Conservation (phyloP, 345 rosid genomes). For the Physaria fendleri region DNA sequence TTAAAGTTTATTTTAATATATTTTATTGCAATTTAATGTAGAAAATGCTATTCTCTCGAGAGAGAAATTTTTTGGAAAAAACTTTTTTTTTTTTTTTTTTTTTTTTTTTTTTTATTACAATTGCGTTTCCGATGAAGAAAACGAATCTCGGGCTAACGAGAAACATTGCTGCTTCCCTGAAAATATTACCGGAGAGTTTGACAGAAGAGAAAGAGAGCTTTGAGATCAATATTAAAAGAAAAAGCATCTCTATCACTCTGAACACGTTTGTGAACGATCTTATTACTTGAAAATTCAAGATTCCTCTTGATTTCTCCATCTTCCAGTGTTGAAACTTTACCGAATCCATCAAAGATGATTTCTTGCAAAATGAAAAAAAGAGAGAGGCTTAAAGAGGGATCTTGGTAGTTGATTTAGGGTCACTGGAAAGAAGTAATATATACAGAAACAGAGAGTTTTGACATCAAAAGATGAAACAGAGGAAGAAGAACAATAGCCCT, state of each 20-base stretch:
- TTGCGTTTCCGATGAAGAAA: constrained; percentile 70
- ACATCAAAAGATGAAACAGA: constrained; percentile 25
- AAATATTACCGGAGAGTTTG: constrained; percentile 49
- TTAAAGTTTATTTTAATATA: neutral
- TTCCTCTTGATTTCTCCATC: constrained; percentile 46
- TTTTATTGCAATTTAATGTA: neutral
- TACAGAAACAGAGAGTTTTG: constrained; percentile 19
- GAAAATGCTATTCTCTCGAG: neutral
- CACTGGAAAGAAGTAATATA: constrained; percentile 32
- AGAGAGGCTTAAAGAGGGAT: neutral
- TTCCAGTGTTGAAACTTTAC: constrained; percentile 41
- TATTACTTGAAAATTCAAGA: constrained; percentile 37
- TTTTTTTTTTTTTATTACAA: no score
- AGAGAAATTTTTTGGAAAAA: neutral
- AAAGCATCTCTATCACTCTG: constrained; percentile 51
- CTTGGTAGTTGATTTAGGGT: neutral
- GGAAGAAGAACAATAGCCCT: constrained; percentile 21
- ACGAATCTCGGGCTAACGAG: constrained; percentile 65
- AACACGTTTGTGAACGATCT: constrained; percentile 45
- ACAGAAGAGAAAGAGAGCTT: constrained; percentile 49
- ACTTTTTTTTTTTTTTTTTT: no score
- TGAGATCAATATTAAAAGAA: constrained; percentile 49
- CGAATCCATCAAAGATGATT: constrained; percentile 48
- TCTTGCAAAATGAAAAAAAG: neutral
- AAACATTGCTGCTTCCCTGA: constrained; percentile 42